A percentile compares a stretch with the other conserved stretches of the same genome.
Conservation (phyloP, 2,329 filamentous ascomycete genomes). For the Aspergillus luchuensis region DNA sequence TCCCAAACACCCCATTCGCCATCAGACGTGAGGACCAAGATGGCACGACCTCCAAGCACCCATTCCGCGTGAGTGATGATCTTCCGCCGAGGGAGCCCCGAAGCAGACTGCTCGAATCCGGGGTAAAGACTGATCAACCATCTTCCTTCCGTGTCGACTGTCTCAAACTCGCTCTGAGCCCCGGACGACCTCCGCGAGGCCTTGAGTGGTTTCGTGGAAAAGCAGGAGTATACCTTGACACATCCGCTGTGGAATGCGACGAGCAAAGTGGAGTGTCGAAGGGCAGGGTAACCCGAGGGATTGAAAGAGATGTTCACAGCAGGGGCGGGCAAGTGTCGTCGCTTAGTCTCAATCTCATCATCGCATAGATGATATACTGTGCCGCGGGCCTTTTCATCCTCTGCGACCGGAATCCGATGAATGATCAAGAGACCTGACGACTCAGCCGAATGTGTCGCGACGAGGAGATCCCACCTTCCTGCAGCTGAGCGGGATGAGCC, state of each 20-base stretch:
- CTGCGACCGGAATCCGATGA: slow-evolving; percentile 44
- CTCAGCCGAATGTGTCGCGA: slow-evolving; percentile 50
- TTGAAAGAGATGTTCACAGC: slow-evolving; percentile 58
- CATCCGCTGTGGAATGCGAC: slow-evolving; percentile 57
- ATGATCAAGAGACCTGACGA: slow-evolving; percentile 48
- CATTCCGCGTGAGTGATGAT: slow-evolving; percentile 49
- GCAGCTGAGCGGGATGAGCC: slow-evolving; percentile 12
- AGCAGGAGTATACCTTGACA: slow-evolving; percentile 60
- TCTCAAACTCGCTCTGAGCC: slow-evolving; percentile 36
- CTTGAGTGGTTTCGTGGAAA: slow-evolving; percentile 40
- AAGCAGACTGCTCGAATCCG: slow-evolving; percentile 39
- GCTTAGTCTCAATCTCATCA: slow-evolving; percentile 47
- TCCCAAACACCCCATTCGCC: slow-evolving; percentile 55
- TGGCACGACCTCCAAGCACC: slow-evolving; percentile 47
- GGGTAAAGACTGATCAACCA: slow-evolving; percentile 50
- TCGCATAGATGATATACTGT: slow-evolving; percentile 31
- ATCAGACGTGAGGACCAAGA: slow-evolving; percentile 49
- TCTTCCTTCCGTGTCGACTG: slow-evolving; percentile 39
- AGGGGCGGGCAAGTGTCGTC: slow-evolving; percentile 52
- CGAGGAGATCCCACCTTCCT: slow-evolving; percentile 47
- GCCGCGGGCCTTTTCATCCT: slow-evolving; percentile 24
- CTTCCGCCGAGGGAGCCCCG: slow-evolving; percentile 40
- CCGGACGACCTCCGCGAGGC: slow-evolving; percentile 31
- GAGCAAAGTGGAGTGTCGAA: slow-evolving; percentile 57
- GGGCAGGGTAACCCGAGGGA: slow-evolving; percentile 54